A percentile compares a stretch with the other conserved stretches of the same genome.
phyloP scores from a whole-genome alignment of 371 early-diverging fungal species.

The Rhizopus delemar region DNA sequence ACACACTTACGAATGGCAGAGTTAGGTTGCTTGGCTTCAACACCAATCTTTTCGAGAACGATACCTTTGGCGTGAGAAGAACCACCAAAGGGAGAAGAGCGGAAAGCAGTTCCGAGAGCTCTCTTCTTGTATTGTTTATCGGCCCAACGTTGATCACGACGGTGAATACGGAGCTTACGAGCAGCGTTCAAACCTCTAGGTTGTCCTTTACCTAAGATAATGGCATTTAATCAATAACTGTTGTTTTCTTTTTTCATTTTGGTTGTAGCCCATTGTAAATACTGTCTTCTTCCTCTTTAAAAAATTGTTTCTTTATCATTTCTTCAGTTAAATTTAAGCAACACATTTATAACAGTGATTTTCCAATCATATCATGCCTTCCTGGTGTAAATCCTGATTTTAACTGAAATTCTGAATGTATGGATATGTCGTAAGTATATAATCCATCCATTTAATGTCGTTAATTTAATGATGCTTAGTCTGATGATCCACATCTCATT shows the following conservation, averaged over 20 bases:
- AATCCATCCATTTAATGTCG: too few relatives aligned
- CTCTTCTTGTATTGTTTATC: constrained; percentile 99
- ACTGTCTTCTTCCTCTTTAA: too few relatives aligned
- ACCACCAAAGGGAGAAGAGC: constrained; percentile 97
- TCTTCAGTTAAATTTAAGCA: too few relatives aligned
- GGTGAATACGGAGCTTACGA: constrained; percentile 95
- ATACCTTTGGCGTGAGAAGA: constrained; percentile 99
- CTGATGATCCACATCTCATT: too few relatives aligned
- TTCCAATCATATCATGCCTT: too few relatives aligned
- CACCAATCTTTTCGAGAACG: constrained; percentile 99
- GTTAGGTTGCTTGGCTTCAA: constrained; percentile 99
- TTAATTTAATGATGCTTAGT: too few relatives aligned
- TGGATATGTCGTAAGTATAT: too few relatives aligned
- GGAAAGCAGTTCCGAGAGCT: constrained; percentile 97
- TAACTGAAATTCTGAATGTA: too few relatives aligned
- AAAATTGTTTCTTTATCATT: too few relatives aligned
- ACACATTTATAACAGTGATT: too few relatives aligned
- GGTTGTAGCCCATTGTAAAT: too few relatives aligned
- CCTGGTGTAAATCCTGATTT: too few relatives aligned
- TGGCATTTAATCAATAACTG: not conserved
- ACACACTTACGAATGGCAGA: constrained; percentile 99
- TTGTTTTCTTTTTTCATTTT: not conserved
- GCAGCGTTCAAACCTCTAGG: constrained; percentile 98
- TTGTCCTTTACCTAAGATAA: constrained; percentile 80
- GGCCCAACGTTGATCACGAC: constrained; percentile 99